A percentile compares a stretch with the other conserved stretches of the same genome.
Conservation (phyloP, 2,329 filamentous ascomycete species). For the Sarocladiaceae sp. region DNA sequence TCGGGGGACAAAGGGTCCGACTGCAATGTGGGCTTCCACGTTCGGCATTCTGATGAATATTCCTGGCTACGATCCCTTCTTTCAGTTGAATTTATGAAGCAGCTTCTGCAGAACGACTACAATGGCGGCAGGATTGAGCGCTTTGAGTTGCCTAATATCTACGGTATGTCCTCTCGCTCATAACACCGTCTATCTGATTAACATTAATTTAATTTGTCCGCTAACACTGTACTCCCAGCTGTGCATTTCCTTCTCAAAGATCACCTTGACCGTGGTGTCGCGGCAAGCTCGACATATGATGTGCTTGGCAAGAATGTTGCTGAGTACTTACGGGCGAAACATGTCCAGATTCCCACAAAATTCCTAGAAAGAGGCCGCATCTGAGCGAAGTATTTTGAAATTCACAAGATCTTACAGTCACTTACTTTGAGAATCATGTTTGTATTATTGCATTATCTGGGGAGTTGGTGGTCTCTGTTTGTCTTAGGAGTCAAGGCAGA, state of each 20-base stretch:
- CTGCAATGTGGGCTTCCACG: constrained; percentile 38
- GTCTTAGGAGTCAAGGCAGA: too few species aligned
- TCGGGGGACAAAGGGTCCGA: constrained; percentile 26
- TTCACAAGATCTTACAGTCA: too few species aligned
- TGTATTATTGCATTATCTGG: too few species aligned
- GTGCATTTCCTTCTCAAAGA: constrained; percentile 37
- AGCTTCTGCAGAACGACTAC: constrained; percentile 28
- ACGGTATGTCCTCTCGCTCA: neutral
- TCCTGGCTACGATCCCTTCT: constrained; percentile 37
- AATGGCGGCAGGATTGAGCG: constrained; percentile 29
- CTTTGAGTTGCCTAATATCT: constrained; percentile 32
- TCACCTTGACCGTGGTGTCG: constrained; percentile 36
- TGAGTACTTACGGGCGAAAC: constrained; percentile 37
- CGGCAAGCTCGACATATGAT: constrained; percentile 34
- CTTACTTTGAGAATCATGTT: too few species aligned
- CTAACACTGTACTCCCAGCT: constrained; percentile 16
- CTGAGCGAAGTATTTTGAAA: constrained; percentile 14
- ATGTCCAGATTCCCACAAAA: constrained; percentile 34
- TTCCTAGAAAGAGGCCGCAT: constrained; percentile 34
- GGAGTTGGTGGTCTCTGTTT: too few species aligned
- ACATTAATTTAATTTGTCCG: neutral
- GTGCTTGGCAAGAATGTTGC: constrained; percentile 37
- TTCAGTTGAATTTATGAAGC: constrained; percentile 30
- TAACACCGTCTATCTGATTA: too few species aligned
- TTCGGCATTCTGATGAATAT: constrained; percentile 35